Base-by-base conservation (phyloP, 345 rosid species). In the Linum tenue region DNA sequence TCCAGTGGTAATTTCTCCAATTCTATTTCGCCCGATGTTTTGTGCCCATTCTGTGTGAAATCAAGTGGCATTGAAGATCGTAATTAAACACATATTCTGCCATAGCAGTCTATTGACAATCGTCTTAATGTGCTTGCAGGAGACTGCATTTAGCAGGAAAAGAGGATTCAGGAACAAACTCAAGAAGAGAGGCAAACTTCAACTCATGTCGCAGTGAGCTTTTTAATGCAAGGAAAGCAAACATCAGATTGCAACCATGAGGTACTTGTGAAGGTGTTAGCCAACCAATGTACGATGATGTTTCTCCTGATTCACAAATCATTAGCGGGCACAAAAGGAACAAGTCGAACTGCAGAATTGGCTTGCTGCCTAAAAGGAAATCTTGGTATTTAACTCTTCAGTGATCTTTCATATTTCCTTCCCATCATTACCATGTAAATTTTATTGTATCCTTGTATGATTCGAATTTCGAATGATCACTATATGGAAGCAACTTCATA, bases 161-260 rank as follows among this genome's bases (percentile, higher is more conserved):
- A 83, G 94, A 72, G 75, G 94, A 76, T 85, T 87, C 78, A 79
- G 92, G 40, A 86, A 84, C 73, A 87, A 85, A 81, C 78, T 85
- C 63, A 87, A 87, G 80, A 87, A 87, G 78, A 78, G 71, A 76
- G 84, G 86, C 78, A 73, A 48, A 48, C 53, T 48, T 48, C 53
- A 48, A 6, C 14, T 2, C 3, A 3, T 9, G 11, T 10, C 14
- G 14, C 53, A 12, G 3, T 9, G 11, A 48, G 14, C 14, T 48
- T 48, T n/a, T 48, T 12, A 48, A 48, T 48, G 14, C 14, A 6
- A 48, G 14, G 9, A 48, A 6, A 9, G 2, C 0, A 3, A 48
- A 48, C 56, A 15, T 15, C 10, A 16, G 66, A 64, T 43, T 72
- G 63, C 64, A 67, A 67, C 67, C 67, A 59, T 10, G 59, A 15